Evolutionary conservation across 305 asterid species (phyloP).

Genomic region (Plantago coronopus): DNA sequence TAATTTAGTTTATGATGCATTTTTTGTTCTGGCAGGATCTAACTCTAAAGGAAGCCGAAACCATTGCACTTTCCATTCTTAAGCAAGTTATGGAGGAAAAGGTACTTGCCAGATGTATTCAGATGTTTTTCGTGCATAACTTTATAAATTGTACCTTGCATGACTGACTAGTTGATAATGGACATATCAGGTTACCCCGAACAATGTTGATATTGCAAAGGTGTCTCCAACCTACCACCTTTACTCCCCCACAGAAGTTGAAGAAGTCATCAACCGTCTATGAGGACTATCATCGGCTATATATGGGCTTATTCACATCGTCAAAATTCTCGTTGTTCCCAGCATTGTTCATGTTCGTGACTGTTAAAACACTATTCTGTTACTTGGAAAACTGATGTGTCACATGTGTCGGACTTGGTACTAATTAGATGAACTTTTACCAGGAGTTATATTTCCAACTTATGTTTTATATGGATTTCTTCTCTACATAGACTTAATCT

Average conservation of each 20-base stretch:
- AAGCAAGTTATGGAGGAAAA: conserved; percentile 98
- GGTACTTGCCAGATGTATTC: conserved; percentile 30
- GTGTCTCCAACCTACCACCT: conserved; percentile 79
- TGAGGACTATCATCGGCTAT: conserved; percentile 23
- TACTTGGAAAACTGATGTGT: not conserved
- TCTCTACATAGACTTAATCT: no score
- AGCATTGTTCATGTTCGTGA: conserved; percentile 14
- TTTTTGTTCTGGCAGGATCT: conserved; percentile 47
- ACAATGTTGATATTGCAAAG: conserved; percentile 83
- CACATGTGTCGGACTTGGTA: conserved; percentile 11
- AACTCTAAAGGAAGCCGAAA: conserved; percentile 82
- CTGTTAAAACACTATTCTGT: conserved; percentile 1
- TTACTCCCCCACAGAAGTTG: conserved; percentile 75
- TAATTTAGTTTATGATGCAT: not conserved
- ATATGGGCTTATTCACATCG: not conserved
- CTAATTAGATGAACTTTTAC: conserved; percentile 6
- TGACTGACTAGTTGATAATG: not conserved
- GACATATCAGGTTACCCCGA: conserved; percentile 74
- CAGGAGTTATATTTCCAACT: not conserved
- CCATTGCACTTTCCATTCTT: conserved; percentile 79
- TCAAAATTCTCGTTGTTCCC: not conserved
- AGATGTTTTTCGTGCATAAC: not conserved
- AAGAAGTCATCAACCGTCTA: conserved; percentile 69
- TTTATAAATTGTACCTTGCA: not conserved
- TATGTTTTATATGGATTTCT: no score